Conservation (phyloP, 768 basidiomycete genomes). For the Chalciporus chontae region DNA sequence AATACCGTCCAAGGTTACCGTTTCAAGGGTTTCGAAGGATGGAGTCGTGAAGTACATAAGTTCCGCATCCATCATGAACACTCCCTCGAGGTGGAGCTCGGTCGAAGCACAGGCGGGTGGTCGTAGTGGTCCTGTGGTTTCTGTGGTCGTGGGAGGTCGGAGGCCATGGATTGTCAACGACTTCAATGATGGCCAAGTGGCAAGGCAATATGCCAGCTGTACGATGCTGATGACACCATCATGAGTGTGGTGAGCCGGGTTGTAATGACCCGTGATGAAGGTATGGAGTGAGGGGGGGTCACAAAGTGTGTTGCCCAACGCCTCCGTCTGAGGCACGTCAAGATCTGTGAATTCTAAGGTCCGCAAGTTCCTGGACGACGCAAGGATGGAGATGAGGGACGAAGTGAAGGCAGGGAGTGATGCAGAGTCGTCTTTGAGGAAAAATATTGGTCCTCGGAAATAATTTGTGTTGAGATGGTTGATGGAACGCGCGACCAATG, state of each 20-base stretch:
- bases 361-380: neutral
- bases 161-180: neutral
- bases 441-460: neutral
- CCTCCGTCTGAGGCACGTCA: neutral
- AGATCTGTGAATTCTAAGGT: neutral
- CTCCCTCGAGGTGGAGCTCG: neutral
- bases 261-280: neutral
- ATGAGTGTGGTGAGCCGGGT: neutral
- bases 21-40: conserved; percentile 1
- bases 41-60: neutral
- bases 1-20: neutral
- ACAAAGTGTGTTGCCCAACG: neutral
- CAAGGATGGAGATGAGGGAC: neutral
- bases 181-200: neutral
- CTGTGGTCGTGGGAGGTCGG: neutral
- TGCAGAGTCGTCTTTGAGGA: neutral
- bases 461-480: neutral
- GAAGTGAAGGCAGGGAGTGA: neutral
- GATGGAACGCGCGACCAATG: neutral
- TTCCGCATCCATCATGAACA: neutral
- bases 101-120: conserved; percentile 3
- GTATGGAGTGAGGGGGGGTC: neutral
- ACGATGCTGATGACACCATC: neutral
- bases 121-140: neutral
- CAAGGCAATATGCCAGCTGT: conserved; percentile 1